Percentiles rank a stretch among this genome's conserved stretches.
Conservation (phyloP, 805 yeast genomes). For the Jamesozyma rosinii region DNA sequence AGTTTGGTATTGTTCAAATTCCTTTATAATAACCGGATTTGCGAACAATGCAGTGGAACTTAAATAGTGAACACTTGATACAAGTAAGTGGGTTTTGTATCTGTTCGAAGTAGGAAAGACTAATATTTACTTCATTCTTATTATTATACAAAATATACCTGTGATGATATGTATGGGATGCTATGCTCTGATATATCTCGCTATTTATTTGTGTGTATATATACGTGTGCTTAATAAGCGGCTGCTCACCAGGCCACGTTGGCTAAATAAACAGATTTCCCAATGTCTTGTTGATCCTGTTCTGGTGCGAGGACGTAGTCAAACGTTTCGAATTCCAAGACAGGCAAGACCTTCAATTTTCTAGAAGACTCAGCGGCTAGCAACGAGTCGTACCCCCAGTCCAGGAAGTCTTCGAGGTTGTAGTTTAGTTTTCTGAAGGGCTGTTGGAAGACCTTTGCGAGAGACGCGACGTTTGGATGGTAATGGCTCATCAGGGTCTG, state of each 20-base stretch:
- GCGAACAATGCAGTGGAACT: too few relatives aligned
- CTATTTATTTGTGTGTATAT: not conserved
- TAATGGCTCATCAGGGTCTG: conserved; percentile 73
- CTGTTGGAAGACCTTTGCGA: conserved; percentile 80
- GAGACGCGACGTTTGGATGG: conserved; percentile 90
- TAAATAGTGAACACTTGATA: too few relatives aligned
- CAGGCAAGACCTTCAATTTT: conserved; percentile 60
- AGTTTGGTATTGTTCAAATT: too few relatives aligned
- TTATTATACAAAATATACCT: too few relatives aligned
- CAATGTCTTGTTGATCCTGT: not conserved
- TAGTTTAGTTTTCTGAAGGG: conserved; percentile 83
- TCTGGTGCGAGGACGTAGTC: conserved; percentile 12
- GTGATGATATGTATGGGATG: too few relatives aligned
- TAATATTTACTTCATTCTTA: not conserved
- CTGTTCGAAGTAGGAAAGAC: too few relatives aligned
- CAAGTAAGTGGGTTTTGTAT: too few relatives aligned
- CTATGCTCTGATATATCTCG: conserved; percentile 8
- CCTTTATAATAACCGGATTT: too few relatives aligned
- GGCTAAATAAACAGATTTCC: conserved; percentile 10
- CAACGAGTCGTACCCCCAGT: conserved; percentile 71
- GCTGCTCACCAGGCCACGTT: conserved; percentile 23
- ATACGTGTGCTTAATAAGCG: not conserved
- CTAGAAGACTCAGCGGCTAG: conserved; percentile 56
- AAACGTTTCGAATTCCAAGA: conserved; percentile 57
- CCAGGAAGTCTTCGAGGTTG: conserved; percentile 88